Evolutionary conservation across 2,329 filamentous ascomycete genomes (phyloP).

Genomic region (Lojkania enalia): DNA sequence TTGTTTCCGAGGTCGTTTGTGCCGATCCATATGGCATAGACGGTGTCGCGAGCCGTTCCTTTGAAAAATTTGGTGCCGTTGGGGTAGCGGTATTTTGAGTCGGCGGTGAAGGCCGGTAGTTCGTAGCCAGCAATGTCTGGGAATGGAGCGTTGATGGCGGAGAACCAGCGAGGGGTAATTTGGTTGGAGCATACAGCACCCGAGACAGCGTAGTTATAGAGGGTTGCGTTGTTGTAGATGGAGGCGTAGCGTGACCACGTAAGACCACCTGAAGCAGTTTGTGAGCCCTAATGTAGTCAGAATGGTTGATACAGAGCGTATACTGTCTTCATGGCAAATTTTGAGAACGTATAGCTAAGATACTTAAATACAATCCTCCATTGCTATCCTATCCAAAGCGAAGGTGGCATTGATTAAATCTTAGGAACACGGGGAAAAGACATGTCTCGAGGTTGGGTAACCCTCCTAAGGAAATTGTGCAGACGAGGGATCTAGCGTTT

Average conservation of each 20-base stretch:
- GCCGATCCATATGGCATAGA: conserved; percentile 79
- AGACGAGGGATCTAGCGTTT: too few species aligned
- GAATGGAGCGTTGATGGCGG: conserved; percentile 57
- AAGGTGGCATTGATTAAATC: neutral
- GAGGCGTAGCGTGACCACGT: conserved; percentile 71
- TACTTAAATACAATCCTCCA: too few species aligned
- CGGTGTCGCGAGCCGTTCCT: conserved; percentile 60
- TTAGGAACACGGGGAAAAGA: too few species aligned
- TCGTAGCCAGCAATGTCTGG: conserved; percentile 58
- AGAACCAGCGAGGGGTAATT: conserved; percentile 61
- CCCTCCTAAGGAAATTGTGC: too few species aligned
- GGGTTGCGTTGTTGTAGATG: conserved; percentile 58
- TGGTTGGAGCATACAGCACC: conserved; percentile 74
- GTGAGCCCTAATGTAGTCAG: conserved; percentile 43
- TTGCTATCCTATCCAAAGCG: too few species aligned
- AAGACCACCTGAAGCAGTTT: conserved; percentile 66
- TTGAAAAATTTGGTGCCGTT: conserved; percentile 50
- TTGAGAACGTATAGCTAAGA: too few species aligned
- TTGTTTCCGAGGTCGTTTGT: conserved; percentile 74
- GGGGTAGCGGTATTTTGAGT: conserved; percentile 38
- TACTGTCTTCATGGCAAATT: too few species aligned
- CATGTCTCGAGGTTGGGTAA: too few species aligned
- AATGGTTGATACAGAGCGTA: neutral
- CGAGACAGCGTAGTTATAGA: conserved; percentile 70
- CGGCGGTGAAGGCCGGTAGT: conserved; percentile 52